These are phyloP conservation scores for Balakata baccata DNA, from an alignment of 345 rosid genomes.

Conservation along the genomic window DNA sequence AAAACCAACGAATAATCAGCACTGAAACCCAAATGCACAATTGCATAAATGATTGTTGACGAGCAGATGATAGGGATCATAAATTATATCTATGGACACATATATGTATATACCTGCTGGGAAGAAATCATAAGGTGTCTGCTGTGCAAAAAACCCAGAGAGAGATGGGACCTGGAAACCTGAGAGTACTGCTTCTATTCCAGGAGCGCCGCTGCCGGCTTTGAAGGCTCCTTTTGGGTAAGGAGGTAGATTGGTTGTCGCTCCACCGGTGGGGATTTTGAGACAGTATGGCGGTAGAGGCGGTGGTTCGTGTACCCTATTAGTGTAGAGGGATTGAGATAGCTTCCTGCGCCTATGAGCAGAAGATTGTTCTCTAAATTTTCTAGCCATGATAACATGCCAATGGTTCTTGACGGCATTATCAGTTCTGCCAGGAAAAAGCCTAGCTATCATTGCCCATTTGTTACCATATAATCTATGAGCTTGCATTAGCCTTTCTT, in stretches of 20 bases:
- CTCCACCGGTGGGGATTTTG: too few relatives aligned
- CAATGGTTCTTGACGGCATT: constrained; percentile 98
- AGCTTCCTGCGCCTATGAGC: constrained; percentile 71
- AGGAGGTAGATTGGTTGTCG: too few relatives aligned
- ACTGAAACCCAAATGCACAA: constrained; percentile 24
- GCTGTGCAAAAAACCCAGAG: constrained; percentile 33
- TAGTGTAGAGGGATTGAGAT: constrained; percentile 30
- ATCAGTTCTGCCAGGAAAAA: constrained; percentile 98
- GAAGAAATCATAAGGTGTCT: constrained; percentile 36
- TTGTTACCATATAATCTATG: constrained; percentile 93
- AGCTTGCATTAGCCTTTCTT: constrained; percentile 89
- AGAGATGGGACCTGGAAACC: constrained; percentile 3
- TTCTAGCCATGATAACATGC: constrained; percentile 98
- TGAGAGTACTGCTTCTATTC: too few relatives aligned
- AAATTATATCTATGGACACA: too few relatives aligned
- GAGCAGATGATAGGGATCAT: background rate
- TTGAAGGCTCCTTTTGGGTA: too few relatives aligned
- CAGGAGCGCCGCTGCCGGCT: constrained; percentile 17
- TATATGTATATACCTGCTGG: constrained; percentile 19
- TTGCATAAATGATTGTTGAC: background rate
- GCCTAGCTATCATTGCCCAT: constrained; percentile 98
- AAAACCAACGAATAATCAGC: constrained; percentile 18
- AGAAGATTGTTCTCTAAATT: constrained; percentile 80
- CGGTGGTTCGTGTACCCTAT: constrained; percentile 20
- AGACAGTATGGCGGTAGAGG: constrained; percentile 23